Conservation (phyloP, 352 stramenopile genomes). For the Aphanomyces cochlioides region DNA sequence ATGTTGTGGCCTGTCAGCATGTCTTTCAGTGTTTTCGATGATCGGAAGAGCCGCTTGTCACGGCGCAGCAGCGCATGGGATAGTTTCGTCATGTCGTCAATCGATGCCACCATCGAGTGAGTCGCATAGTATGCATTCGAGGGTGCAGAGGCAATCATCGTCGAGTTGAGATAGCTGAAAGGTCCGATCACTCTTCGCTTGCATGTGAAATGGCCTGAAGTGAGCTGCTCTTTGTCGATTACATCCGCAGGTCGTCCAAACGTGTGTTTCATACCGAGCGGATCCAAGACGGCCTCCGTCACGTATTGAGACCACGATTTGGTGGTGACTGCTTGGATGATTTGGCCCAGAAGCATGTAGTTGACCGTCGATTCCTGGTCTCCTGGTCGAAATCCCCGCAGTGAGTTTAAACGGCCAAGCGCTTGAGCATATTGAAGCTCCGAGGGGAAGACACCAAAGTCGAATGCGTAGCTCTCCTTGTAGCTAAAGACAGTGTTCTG, state of each 20-base stretch:
- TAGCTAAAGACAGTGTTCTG: constrained; percentile 59
- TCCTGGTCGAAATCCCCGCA: constrained; percentile 43
- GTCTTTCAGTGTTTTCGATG: constrained; percentile 42
- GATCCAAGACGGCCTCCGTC: constrained; percentile 48
- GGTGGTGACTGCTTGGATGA: constrained; percentile 48
- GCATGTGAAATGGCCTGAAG: constrained; percentile 50
- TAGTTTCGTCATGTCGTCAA: constrained; percentile 52
- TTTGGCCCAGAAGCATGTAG: constrained; percentile 54
- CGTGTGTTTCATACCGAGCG: constrained; percentile 55
- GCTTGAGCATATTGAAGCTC: constrained; percentile 36
- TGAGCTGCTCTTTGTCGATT: constrained; percentile 33
- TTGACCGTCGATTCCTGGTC: constrained; percentile 61
- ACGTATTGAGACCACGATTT: constrained; percentile 52
- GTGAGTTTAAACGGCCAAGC: constrained; percentile 37
- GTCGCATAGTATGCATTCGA: constrained; percentile 35
- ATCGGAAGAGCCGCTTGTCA: constrained; percentile 38
- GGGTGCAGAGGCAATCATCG: background rate
- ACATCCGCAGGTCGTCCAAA: constrained; percentile 40
- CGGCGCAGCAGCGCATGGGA: constrained; percentile 56
- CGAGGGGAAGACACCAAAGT: constrained; percentile 32
- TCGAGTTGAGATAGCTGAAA: constrained; percentile 38
- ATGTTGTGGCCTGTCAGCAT: constrained; percentile 48
- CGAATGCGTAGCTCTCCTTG: background rate
- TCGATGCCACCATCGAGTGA: constrained; percentile 48
- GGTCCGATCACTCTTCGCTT: constrained; percentile 44